phyloP scores from a whole-genome alignment of 176 grass and related monocot genomes.

The Themeda triandra region DNA sequence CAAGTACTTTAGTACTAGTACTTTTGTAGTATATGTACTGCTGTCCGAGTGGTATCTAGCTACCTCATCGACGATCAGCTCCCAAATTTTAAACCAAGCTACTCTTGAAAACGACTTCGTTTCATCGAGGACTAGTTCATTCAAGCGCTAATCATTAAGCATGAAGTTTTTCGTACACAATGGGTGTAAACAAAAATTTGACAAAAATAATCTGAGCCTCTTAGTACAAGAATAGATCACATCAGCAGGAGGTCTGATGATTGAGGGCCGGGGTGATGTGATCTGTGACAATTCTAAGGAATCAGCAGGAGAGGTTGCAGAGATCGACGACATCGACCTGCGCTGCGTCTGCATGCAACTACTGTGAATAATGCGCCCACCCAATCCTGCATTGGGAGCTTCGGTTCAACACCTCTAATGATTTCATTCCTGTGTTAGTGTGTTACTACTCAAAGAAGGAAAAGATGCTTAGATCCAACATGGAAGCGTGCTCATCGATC shows the following conservation, averaged over 20 bases:
- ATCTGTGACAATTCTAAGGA: slow-evolving; percentile 11
- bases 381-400: not conserved
- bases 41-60: slow-evolving; percentile 20
- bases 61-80: not conserved
- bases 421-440: slow-evolving; percentile 1
- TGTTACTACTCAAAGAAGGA: not conserved
- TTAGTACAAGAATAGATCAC: slow-evolving; percentile 1
- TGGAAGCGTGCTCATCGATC: slow-evolving; percentile 7
- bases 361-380: not conserved
- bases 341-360: not conserved
- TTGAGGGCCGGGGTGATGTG: not conserved
- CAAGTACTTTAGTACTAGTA: not conserved
- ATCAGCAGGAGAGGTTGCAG: not conserved
- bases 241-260: not conserved
- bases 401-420: not conserved
- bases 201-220: not conserved
- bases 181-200: not conserved
- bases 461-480: slow-evolving; percentile 32
- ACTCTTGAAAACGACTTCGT: not conserved
- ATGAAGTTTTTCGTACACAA: not conserved
- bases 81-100: not conserved
- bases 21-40: not conserved
- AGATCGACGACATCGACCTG: not conserved
- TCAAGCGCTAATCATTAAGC: not conserved
- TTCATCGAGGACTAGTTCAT: not conserved